Percentiles rank a stretch among this genome's conserved stretches.
These are phyloP conservation scores for Prototheca wickerhamii DNA, from an alignment of 163 green algal genomes.

Conservation along the genomic window DNA sequence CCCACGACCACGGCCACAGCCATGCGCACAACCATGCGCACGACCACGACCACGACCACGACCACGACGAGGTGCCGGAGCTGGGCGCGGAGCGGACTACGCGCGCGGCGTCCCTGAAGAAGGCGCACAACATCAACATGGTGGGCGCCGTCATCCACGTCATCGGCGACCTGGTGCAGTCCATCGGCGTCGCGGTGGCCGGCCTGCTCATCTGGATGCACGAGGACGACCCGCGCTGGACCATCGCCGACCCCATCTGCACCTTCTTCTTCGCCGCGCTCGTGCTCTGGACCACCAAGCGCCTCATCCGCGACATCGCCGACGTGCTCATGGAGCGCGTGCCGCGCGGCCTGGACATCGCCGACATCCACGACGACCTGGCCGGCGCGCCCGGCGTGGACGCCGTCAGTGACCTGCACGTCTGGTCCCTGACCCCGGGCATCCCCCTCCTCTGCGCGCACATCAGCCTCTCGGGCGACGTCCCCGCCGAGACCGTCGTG, in stretches of 20 bases:
- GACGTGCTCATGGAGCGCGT: slow-evolving; percentile 92
- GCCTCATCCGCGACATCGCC: slow-evolving; percentile 73
- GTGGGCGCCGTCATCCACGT: slow-evolving; percentile 83
- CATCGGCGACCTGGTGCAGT: slow-evolving; percentile 89
- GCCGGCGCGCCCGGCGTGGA: slow-evolving; percentile 45
- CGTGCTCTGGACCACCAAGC: slow-evolving; percentile 76
- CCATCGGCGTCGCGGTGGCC: slow-evolving; percentile 72
- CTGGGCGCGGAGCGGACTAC: neutral
- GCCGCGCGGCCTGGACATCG: slow-evolving; percentile 55
- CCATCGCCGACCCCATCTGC: slow-evolving; percentile 83
- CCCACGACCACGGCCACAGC: neutral
- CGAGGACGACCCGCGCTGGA: slow-evolving; percentile 59
- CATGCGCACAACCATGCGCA: slow-evolving; percentile 2
- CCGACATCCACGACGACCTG: slow-evolving; percentile 29
- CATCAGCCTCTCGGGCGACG: slow-evolving; percentile 28
- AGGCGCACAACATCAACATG: slow-evolving; percentile 73
- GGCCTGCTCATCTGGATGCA: slow-evolving; percentile 79
- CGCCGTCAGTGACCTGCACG: slow-evolving; percentile 84
- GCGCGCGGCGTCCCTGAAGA: no score
- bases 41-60: neutral
- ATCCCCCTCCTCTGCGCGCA: slow-evolving; percentile 78
- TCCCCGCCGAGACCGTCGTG: slow-evolving; percentile 27
- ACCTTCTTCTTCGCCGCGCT: slow-evolving; percentile 91
- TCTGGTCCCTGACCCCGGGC: slow-evolving; percentile 80
- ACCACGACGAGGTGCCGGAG: neutral